Evolutionary conservation across 2,329 filamentous ascomycete genomes (phyloP).

Genomic region (Exophiala sp.): DNA sequence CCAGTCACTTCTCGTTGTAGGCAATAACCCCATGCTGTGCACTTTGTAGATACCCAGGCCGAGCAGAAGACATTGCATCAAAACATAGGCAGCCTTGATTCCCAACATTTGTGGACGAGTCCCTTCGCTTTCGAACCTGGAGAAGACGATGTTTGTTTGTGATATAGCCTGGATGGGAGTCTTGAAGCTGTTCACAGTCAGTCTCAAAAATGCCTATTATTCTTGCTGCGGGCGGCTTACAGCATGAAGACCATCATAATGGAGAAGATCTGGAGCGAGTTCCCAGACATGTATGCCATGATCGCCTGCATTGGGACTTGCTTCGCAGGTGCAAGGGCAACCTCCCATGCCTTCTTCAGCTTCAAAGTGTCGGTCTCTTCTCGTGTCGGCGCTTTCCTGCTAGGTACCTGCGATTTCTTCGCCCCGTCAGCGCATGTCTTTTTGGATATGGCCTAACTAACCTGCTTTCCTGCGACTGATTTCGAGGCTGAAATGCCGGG

Average conservation of each 20-base stretch:
- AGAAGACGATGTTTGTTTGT: slow-evolving; percentile 79
- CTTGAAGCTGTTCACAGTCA: slow-evolving; percentile 59
- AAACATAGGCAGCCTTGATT: slow-evolving; percentile 82
- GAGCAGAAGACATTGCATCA: slow-evolving; percentile 77
- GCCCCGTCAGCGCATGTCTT: slow-evolving; percentile 1
- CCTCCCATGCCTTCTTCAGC: slow-evolving; percentile 97
- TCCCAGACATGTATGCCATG: slow-evolving; percentile 99
- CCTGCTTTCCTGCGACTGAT: slow-evolving; percentile 53
- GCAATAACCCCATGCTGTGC: slow-evolving; percentile 89
- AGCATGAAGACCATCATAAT: slow-evolving; percentile 99
- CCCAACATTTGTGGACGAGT: slow-evolving; percentile 67
- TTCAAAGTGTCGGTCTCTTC: slow-evolving; percentile 93
- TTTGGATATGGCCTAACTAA: slow-evolving; percentile 6
- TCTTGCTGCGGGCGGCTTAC: slow-evolving; percentile 6
- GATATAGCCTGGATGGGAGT: slow-evolving; percentile 81
- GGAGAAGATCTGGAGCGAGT: slow-evolving; percentile 95
- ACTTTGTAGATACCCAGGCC: slow-evolving; percentile 92
- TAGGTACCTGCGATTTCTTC: slow-evolving; percentile 31
- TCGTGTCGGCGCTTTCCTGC: slow-evolving; percentile 25
- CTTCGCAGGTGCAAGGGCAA: slow-evolving; percentile 89
- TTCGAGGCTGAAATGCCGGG: slow-evolving; percentile 66
- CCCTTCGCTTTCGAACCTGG: slow-evolving; percentile 77
- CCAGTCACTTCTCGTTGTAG: slow-evolving; percentile 96
- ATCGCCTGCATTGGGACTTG: slow-evolving; percentile 95
- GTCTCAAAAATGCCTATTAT: neutral